Evolutionary conservation across 345 rosid species (phyloP), one percentile per base, ranked within the genome.

Genomic region (Raphanus raphanistrum): DNA sequence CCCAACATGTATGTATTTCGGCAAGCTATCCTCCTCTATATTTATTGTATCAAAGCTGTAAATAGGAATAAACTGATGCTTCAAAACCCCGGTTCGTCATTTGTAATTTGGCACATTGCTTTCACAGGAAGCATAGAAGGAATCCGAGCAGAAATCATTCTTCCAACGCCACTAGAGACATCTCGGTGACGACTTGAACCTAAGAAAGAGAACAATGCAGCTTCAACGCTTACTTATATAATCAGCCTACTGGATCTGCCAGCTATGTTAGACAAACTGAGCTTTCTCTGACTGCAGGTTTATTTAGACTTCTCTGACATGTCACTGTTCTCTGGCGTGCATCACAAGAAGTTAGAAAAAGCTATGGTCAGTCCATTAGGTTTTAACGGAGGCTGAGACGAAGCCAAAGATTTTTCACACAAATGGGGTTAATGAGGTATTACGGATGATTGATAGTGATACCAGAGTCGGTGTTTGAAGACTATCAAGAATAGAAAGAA

Each of bases 151-250:
- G 67, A 83, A 50, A 70, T 67, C 32, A 36, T 70, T 25, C 4
- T 57, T 36, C 90, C 86, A 72, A 81, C 84, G 8, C 80, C 72
- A 32, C 81, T 86, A n/a, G 84, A 83, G 52, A 52, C 78, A 54
- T 85, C 85, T 21, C 86, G 31, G 73, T 63, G 4, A 80, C 72
- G 3, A 84, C 70, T 31, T 79, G 85, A 72, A 83, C 76, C 16
- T 77, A 81, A 38, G 63, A 79, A 81, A 74, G 87, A 85, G 29
- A 70, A 74, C 63, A 84, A 88, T 66, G 73, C 77, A 41, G 50
- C 41, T 62, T 82, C 91, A 1, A 73, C 89, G 17, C 43, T 89
- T 48, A 85, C 92, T 1, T 86, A 70, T 2, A 31, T 66, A 83
- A 78, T 45, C 87, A 66, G 29, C 82, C 85, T 3, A 63, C 63